Percentiles rank a stretch among this genome's conserved stretches.
Evolutionary conservation across 257 asterid species (phyloP).

Genomic region (Fraxinus quadrangulata): DNA sequence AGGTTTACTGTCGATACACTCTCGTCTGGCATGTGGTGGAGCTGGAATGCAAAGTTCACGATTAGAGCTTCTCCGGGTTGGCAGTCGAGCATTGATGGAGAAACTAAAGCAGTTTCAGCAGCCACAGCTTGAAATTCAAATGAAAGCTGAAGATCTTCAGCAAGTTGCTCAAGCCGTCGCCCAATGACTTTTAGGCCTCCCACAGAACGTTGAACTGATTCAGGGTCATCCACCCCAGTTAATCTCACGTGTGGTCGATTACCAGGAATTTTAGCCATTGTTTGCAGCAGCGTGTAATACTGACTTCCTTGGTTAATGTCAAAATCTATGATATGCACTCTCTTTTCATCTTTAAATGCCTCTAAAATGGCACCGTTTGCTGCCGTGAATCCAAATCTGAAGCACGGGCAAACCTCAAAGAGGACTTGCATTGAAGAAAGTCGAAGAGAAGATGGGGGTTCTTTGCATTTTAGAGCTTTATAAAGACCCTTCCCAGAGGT

Average conservation of each 20-base stretch:
- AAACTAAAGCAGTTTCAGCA: slow-evolving; percentile 61
- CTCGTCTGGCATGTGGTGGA: slow-evolving; percentile 97
- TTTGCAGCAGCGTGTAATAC: slow-evolving; percentile 75
- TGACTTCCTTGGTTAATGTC: slow-evolving; percentile 97
- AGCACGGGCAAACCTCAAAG: slow-evolving; percentile 94
- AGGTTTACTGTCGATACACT: slow-evolving; percentile 76
- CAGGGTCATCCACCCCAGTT: slow-evolving; percentile 96
- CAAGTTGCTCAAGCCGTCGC: slow-evolving; percentile 65
- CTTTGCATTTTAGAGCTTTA: slow-evolving; percentile 80
- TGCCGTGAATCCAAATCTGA: slow-evolving; percentile 84
- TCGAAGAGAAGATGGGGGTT: slow-evolving; percentile 67
- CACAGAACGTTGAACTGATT: slow-evolving; percentile 73
- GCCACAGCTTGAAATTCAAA: slow-evolving; percentile 73
- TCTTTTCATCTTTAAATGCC: slow-evolving; percentile 58
- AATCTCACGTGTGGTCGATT: slow-evolving; percentile 57
- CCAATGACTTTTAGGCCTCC: slow-evolving; percentile 79
- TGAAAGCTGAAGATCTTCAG: slow-evolving; percentile 55
- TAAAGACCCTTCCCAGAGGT: slow-evolving; percentile 90
- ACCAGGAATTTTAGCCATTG: slow-evolving; percentile 58
- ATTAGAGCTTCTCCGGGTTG: slow-evolving; percentile 68
- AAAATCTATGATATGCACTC: slow-evolving; percentile 81
- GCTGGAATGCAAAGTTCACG: slow-evolving; percentile 94
- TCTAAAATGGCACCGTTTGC: slow-evolving; percentile 87
- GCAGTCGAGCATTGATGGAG: slow-evolving; percentile 53
- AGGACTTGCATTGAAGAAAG: slow-evolving; percentile 97